Conservation (phyloP, 1,139 yeast species). For the Yamadazyma taylorii region DNA sequence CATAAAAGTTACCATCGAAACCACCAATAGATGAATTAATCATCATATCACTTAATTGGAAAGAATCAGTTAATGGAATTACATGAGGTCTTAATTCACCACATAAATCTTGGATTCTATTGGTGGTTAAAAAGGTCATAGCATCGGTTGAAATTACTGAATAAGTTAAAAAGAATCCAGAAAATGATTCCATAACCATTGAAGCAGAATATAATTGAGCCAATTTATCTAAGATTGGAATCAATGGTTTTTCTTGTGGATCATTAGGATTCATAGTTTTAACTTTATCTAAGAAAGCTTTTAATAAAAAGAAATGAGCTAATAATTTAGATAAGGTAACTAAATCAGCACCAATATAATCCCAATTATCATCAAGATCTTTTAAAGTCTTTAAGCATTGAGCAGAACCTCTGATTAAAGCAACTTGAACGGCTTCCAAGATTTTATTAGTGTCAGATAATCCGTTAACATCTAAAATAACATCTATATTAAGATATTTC, state of each 20-base stretch:
- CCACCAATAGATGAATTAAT: slow-evolving; percentile 45
- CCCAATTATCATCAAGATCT: slow-evolving; percentile 35
- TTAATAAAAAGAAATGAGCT: slow-evolving; percentile 38
- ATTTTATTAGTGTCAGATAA: slow-evolving; percentile 33
- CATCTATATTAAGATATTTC: slow-evolving; percentile 24
- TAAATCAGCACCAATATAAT: slow-evolving; percentile 57
- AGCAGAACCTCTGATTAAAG: slow-evolving; percentile 39
- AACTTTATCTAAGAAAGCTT: slow-evolving; percentile 30
- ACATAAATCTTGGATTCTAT: slow-evolving; percentile 36
- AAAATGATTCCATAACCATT: slow-evolving; percentile 35
- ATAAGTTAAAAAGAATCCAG: slow-evolving; percentile 43
- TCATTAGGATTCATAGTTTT: slow-evolving; percentile 22
- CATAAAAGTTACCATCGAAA: slow-evolving; percentile 48
- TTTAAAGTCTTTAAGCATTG: slow-evolving; percentile 33
- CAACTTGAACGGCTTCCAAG: slow-evolving; percentile 42
- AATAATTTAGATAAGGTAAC: slow-evolving; percentile 58
- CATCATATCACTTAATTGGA: slow-evolving; percentile 47
- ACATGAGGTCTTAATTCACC: slow-evolving; percentile 44
- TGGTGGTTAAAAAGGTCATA: slow-evolving; percentile 32
- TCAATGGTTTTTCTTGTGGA: slow-evolving; percentile 22
- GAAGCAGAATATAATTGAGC: slow-evolving; percentile 31
- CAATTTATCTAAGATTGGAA: slow-evolving; percentile 27
- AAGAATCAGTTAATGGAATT: slow-evolving; percentile 48
- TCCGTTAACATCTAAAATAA: slow-evolving; percentile 31
- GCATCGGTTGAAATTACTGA: slow-evolving; percentile 34